Evolutionary conservation across 2,329 filamentous ascomycete genomes (phyloP), one percentile per base, ranked within the genome.

Genomic region (Calonectria hongkongensis): DNA sequence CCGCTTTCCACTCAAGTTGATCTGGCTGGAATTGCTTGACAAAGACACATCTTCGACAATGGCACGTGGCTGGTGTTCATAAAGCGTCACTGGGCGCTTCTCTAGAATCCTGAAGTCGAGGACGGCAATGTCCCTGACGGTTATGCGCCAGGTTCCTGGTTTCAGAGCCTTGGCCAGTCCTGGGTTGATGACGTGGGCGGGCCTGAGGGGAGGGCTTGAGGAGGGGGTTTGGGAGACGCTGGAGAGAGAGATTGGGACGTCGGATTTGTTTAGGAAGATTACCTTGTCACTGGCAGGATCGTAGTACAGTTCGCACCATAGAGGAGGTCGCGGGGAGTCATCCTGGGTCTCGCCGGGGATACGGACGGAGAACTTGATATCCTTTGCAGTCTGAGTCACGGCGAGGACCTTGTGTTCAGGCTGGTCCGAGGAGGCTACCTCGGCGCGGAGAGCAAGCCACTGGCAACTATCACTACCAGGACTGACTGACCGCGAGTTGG

Each of bases 221-320:
- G 81, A 74, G 3, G 84, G 82, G 36, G 82, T 81, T 70, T 85
- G 83, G 25, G 87, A 88, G 66, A 88, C 78, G 66, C 87, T 85
- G 25, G 86, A 84, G 36, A 92, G 83, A 28, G 83, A 83, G 67
- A 91, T 87, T 51, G 89, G 89, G 2, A 88, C 84, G 45, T 91
- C 88, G 18, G 89, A 90, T 70, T 85, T 86, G 80, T 91, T 92
- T 65, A 87, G 80, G 30, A 91, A 86, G 71, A 91, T 89, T 76
- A 90, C 86, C 79, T 88, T 88, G 79, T 91, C 89, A 82, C 89
- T 90, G 74, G 86, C 84, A 18, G 90, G 89, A 80, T 91, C 88
- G 75, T 91, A 91, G 76, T 91, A 91, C 43, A 92, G 83, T 80
- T 91, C 89, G 79, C 89, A 91, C 88, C 88, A 90, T n/a, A 91